phyloP scores from a whole-genome alignment of 805 yeast genomes.

The Candida incommunis region DNA sequence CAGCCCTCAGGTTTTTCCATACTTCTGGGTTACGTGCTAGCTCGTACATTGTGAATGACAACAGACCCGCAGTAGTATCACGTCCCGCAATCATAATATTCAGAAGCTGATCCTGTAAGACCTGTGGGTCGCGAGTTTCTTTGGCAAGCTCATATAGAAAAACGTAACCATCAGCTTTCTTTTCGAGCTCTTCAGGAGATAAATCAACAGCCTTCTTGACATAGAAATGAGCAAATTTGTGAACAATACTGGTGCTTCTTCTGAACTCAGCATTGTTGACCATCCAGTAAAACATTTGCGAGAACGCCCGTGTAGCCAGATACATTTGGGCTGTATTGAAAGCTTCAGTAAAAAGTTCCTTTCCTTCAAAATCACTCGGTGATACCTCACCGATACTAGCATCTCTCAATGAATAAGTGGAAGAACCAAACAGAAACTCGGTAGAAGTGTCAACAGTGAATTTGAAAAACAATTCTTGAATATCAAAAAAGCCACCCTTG shows the following conservation, averaged over 20 bases:
- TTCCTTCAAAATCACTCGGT: neutral
- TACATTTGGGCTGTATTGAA: slow-evolving; percentile 11
- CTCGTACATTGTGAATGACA: slow-evolving; percentile 29
- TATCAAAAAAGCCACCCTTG: slow-evolving; percentile 8
- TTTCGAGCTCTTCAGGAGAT: slow-evolving; percentile 5
- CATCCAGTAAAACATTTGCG: slow-evolving; percentile 10
- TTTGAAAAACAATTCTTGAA: slow-evolving; percentile 10
- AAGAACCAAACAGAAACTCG: slow-evolving; percentile 14
- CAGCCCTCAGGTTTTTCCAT: slow-evolving; percentile 23
- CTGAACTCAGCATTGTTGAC: slow-evolving; percentile 18
- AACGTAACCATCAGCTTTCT: slow-evolving; percentile 23
- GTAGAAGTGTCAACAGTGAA: slow-evolving; percentile 19
- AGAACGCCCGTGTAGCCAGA: slow-evolving; percentile 7
- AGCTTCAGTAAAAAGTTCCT: slow-evolving; percentile 7
- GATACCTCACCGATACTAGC: neutral
- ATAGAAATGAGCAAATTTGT: slow-evolving; percentile 24
- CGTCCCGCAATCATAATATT: slow-evolving; percentile 36
- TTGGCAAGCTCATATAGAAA: slow-evolving; percentile 33
- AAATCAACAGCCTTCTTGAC: slow-evolving; percentile 24
- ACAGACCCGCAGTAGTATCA: slow-evolving; percentile 36
- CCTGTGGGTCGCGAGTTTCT: slow-evolving; percentile 29
- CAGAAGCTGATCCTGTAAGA: slow-evolving; percentile 32
- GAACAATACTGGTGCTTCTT: slow-evolving; percentile 19
- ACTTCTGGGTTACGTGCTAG: slow-evolving; percentile 27
- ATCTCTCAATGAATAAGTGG: neutral